phyloP scores from a whole-genome alignment of 2,329 filamentous ascomycete species.

The Exophiala aquamarina region DNA sequence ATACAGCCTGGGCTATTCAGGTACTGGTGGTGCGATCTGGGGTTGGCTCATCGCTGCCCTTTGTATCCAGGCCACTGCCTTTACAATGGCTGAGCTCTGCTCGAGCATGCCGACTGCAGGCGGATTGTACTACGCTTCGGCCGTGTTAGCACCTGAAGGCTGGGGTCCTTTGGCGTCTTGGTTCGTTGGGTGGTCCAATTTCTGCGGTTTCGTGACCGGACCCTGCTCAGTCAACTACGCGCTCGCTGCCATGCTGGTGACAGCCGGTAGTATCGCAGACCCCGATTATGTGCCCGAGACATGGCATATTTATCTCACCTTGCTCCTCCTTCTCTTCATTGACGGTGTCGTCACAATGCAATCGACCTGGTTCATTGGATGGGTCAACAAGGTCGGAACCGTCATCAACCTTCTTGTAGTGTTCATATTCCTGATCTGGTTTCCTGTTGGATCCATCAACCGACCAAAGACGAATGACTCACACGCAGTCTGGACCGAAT shows the following conservation, averaged over 20 bases:
- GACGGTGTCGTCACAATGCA: constrained; percentile 37
- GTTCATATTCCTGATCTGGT: constrained; percentile 39
- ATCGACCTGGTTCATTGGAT: constrained; percentile 37
- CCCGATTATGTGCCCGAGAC: constrained; percentile 33
- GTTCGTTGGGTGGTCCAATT: constrained; percentile 35
- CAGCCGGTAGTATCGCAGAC: constrained; percentile 35
- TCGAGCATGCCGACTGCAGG: constrained; percentile 35
- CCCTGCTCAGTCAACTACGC: constrained; percentile 37
- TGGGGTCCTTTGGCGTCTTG: constrained; percentile 24
- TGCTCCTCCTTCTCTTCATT: constrained; percentile 33
- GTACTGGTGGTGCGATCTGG: constrained; percentile 32
- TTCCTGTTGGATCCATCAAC: constrained; percentile 33
- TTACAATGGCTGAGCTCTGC: constrained; percentile 38
- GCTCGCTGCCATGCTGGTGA: constrained; percentile 36
- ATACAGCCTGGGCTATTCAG: constrained; percentile 37
- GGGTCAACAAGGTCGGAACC: constrained; percentile 33
- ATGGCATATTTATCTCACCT: constrained; percentile 37
- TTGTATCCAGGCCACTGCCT: constrained; percentile 34
- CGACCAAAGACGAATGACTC: constrained; percentile 36
- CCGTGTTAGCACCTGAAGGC: constrained; percentile 36
- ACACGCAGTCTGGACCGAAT: constrained; percentile 27
- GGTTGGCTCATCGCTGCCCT: constrained; percentile 36
- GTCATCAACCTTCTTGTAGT: constrained; percentile 33
- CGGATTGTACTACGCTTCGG: constrained; percentile 35
- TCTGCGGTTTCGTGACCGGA: constrained; percentile 32